Percentiles rank a stretch among this genome's conserved stretches.
These are phyloP conservation scores for Nyctanthes arbortristis DNA, from an alignment of 257 asterid species.

Conservation along the genomic window DNA sequence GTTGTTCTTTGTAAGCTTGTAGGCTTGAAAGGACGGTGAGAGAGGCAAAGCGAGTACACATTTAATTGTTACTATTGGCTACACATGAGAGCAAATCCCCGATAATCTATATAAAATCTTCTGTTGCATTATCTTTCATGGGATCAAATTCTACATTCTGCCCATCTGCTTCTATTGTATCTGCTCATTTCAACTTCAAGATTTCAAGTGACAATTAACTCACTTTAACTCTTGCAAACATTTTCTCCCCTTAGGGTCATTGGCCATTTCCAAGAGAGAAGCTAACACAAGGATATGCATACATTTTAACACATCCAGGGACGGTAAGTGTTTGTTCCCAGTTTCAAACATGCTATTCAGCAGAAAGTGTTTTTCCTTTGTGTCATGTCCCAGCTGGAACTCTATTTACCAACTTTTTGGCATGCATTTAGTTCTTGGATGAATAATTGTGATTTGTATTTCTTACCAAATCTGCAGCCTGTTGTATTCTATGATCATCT, in stretches of 20 bases:
- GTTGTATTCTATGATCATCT: slow-evolving; percentile 41
- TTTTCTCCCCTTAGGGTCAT: slow-evolving; percentile 47
- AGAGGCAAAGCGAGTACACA: no score
- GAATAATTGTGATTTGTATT: neutral
- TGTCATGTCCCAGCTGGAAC: neutral
- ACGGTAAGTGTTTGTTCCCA: slow-evolving; percentile 33
- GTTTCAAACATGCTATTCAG: neutral
- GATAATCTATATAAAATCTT: no score
- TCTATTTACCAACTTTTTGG: neutral
- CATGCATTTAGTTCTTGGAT: neutral
- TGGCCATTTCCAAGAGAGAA: slow-evolving; percentile 67
- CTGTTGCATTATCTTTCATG: no score
- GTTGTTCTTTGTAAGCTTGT: no score
- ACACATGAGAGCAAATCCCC: no score
- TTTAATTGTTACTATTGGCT: no score
- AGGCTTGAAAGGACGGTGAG: no score
- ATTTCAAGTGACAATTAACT: neutral
- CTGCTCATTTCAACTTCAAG: neutral
- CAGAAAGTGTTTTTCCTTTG: no score
- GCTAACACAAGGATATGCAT: slow-evolving; percentile 59
- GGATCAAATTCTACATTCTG: no score
- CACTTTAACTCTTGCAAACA: neutral
- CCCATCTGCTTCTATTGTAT: no score
- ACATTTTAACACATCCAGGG: slow-evolving; percentile 63
- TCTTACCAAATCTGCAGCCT: slow-evolving; percentile 27